Percentiles rank a stretch among this genome's conserved stretches.
These are phyloP conservation scores for Pontederia paniculata DNA, from an alignment of 176 grass and related monocot species.

Conservation along the genomic window DNA sequence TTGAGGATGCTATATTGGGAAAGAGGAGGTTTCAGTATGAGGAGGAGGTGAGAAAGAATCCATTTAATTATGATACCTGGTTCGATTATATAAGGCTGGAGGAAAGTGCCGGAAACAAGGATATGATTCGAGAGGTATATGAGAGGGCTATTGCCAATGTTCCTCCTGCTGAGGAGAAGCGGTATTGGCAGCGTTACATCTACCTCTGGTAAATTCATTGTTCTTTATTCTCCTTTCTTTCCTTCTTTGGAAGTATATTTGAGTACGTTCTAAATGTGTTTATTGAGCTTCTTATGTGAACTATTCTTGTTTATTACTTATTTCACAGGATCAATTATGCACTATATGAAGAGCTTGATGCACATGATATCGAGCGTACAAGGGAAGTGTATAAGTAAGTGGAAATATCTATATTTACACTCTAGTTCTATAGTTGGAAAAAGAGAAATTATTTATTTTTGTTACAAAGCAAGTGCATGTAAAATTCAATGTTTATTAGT, in stretches of 20 bases:
- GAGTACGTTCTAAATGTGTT: not conserved
- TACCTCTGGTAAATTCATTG: slow-evolving; percentile 29
- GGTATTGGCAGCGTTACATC: slow-evolving; percentile 80
- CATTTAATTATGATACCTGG: slow-evolving; percentile 71
- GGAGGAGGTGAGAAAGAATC: slow-evolving; percentile 80
- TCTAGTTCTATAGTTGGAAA: not conserved
- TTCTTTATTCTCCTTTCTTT: not conserved
- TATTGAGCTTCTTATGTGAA: not conserved
- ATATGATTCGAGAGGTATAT: slow-evolving; percentile 59
- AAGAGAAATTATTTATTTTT: too few relatives aligned
- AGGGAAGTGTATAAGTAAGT: slow-evolving; percentile 56
- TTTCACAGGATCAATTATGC: slow-evolving; percentile 79
- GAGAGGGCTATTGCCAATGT: slow-evolving; percentile 68
- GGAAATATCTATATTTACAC: not conserved
- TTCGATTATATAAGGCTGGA: slow-evolving; percentile 79
- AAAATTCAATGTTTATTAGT: too few relatives aligned
- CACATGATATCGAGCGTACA: slow-evolving; percentile 42
- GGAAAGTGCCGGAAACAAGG: slow-evolving; percentile 58
- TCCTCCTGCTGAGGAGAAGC: slow-evolving; percentile 72
- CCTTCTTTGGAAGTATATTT: not conserved
- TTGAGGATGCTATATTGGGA: slow-evolving; percentile 59
- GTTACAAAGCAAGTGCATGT: too few relatives aligned
- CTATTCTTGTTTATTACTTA: not conserved
- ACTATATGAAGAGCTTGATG: slow-evolving; percentile 73
- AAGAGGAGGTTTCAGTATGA: slow-evolving; percentile 72